Base-by-base conservation (phyloP, 768 basidiomycete genomes). In the Trametes meyenii region DNA sequence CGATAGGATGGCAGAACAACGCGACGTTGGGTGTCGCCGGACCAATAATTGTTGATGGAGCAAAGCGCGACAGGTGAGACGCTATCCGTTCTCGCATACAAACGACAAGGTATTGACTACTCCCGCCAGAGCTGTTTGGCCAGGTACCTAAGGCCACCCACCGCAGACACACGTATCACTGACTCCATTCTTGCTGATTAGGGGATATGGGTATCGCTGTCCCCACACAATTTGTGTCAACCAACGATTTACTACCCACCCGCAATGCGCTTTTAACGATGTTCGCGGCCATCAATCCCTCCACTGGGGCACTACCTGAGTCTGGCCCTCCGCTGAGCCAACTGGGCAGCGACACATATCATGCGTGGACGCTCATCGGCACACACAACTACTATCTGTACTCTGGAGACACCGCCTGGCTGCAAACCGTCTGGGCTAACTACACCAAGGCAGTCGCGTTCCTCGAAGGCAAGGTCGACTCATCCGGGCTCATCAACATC, bases 151-250 rank as follows among this genome's bases (percentile, higher is more conserved):
- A 21, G 12, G 36, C 19, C 5, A 14, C n/a, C n/a, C 4, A 33
- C 17, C 42, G 55, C 10, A 11, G 16, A 21, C n/a, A 4, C 7
- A 33, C 19, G 5, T 16, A 5, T 24, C 2, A 21, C 12, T 45
- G 16, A 23, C 2, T 19, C n/a, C n/a, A n/a, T 3, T 44, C 21
- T 6, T 5, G 12, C 33, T 39, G 24, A 55, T 10, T 52, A 81
- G 82, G 83, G 38, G 85, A 86, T 66, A 85, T 85, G 84, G 85
- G 85, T 13, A 83, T 86, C 36, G 85, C 83, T 0, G 83, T 85
- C 8, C 83, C 85, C 0, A 79, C 83, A 0, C 80, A 83, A 66
- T 85, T 86, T 61, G 85, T 86, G 0, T 85, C 84, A 0, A 86
- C 84, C 0, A 82, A 82, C 63, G 85, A 85, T 62, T 77, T 86